phyloP scores from a whole-genome alignment of 2,329 filamentous ascomycete genomes.

The Aspergillus persii region DNA sequence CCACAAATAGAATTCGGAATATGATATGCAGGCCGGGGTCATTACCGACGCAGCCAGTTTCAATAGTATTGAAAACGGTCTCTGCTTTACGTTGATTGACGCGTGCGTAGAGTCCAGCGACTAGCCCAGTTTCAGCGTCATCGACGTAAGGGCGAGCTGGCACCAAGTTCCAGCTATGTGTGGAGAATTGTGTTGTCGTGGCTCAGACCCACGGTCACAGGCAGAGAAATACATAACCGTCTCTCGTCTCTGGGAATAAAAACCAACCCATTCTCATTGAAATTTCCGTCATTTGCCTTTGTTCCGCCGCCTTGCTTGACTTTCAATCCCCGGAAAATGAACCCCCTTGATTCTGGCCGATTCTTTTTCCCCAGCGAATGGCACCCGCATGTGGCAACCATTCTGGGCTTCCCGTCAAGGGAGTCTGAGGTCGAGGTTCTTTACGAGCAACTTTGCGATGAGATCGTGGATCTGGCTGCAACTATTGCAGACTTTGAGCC shows the following conservation, averaged over 20 bases:
- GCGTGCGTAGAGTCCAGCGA: background rate
- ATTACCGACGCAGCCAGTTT: background rate
- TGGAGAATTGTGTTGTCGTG: background rate
- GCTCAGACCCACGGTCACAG: background rate
- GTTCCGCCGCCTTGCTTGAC: background rate
- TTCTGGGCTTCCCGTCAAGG: slow-evolving; percentile 9
- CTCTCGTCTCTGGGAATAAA: background rate
- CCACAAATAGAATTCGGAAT: background rate
- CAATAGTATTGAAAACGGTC: too few species aligned
- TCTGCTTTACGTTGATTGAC: background rate
- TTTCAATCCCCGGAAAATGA: background rate
- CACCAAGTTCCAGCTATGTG: too few species aligned
- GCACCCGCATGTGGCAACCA: slow-evolving; percentile 9
- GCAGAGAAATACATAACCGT: background rate
- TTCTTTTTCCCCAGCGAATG: slow-evolving; percentile 13
- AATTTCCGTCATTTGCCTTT: background rate
- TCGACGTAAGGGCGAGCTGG: background rate
- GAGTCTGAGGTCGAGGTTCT: slow-evolving; percentile 11
- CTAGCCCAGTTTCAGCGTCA: background rate
- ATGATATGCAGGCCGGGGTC: too few species aligned
- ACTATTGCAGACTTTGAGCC: slow-evolving; percentile 23
- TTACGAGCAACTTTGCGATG: slow-evolving; percentile 6
- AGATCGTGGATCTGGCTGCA: slow-evolving; percentile 15
- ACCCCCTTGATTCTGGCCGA: background rate
- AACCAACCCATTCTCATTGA: background rate